Evolutionary conservation across 2,329 filamentous ascomycete genomes (phyloP), one percentile per base, ranked within the genome.

Genomic region (Ophiocordyceps unilateralis): DNA sequence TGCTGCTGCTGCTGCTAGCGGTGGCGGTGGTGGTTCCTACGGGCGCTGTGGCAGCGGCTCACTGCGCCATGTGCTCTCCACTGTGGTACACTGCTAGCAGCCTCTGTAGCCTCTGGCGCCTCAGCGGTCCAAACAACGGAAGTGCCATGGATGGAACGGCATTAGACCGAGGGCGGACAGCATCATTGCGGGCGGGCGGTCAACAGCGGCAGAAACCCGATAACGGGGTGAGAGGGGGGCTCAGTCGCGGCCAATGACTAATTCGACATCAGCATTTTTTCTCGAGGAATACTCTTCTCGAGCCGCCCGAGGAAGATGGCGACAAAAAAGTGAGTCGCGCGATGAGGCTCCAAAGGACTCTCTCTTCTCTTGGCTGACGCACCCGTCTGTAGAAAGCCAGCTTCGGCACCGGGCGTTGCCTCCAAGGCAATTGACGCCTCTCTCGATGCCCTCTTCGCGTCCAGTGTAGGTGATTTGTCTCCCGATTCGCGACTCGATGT

Each of bases 401-500:
- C 56, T 10, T 45, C 42, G 39, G 51, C 53, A 44, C 51, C 75
- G 46, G 50, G 58, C 42, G 66, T 65, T 47, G 61, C 68, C 30
- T 61, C 65, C 44, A 73, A 73, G 58, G 67, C 69, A 46, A 67
- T 86, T 46, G 81, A 87, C 65, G 79, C 81, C 57, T 64, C 69
- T 44, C 66, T 87, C 50, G 70, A 78, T 53, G 77, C 79, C 47
- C 69, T 87, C 34, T 87, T 87, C 62, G 71, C 78, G 45, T 67
- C 70, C 45, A 86, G 82, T 67, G 81, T 85, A 71, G 65, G 78
- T 71, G 46, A 39, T 44, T 4, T 22, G 15, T 19, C 8, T 39
- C 7, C 19, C 15, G 15, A 21, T 14, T 20, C 24, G 32, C 32
- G 7, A 30, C 28, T 8, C 2, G 6, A 14, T 36, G 3, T 36